A percentile compares a stretch with the other conserved stretches of the same genome.
Conservation (phyloP, 2,329 filamentous ascomycete species). For the Colletotrichum tamarilloi region DNA sequence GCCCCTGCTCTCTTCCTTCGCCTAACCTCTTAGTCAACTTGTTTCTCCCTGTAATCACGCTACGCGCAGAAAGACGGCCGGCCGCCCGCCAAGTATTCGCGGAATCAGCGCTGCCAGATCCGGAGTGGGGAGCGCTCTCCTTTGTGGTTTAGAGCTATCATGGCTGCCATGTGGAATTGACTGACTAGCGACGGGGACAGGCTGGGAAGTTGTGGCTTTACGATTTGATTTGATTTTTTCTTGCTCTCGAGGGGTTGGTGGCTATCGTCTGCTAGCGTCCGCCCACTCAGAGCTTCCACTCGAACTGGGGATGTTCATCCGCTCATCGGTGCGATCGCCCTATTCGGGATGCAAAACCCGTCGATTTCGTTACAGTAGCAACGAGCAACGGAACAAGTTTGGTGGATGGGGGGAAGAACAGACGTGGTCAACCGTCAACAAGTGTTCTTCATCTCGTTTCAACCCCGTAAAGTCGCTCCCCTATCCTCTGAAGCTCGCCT, state of each 20-base stretch:
- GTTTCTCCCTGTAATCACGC: background rate
- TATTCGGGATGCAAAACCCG: constrained; percentile 7
- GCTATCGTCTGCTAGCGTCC: constrained; percentile 3
- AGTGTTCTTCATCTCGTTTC: constrained; percentile 1
- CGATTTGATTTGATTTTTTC: background rate
- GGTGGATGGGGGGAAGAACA: background rate
- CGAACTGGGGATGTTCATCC: background rate
- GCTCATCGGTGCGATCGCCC: constrained; percentile 12
- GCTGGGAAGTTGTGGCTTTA: constrained; percentile 1
- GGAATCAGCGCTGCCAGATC: constrained; percentile 33
- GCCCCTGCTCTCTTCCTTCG: background rate
- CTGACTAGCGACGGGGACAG: constrained; percentile 15
- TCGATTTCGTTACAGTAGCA: constrained; percentile 9
- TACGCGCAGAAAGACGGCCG: constrained; percentile 20
- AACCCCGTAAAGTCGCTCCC: background rate
- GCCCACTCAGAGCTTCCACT: background rate
- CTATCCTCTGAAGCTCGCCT: background rate
- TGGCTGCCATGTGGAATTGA: constrained; percentile 37
- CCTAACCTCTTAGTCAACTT: background rate
- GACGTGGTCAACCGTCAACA: background rate
- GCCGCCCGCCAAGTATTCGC: constrained; percentile 25
- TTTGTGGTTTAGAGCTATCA: constrained; percentile 28
- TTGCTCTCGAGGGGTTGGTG: background rate
- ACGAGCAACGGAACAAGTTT: background rate
- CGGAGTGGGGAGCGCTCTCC: constrained; percentile 28